A percentile compares a stretch with the other conserved stretches of the same genome.
Conservation (phyloP, 2,329 filamentous ascomycete genomes). For the Sclerotinia nivalis region DNA sequence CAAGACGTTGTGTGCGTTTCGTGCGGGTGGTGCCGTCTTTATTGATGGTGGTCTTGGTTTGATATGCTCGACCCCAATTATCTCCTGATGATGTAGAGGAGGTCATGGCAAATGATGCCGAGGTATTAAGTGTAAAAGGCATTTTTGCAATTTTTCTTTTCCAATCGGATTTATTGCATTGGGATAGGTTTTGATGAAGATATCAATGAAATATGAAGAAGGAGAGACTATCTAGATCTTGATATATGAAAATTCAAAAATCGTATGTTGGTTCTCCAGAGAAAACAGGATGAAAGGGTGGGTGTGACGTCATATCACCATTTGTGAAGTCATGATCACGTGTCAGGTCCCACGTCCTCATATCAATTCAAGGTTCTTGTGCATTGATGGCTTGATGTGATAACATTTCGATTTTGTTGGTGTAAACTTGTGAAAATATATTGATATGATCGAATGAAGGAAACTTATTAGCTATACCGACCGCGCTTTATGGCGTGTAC, state of each 20-base stretch:
- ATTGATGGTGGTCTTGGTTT: slow-evolving; percentile 14
- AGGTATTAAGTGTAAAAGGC: slow-evolving; percentile 22
- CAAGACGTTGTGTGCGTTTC: slow-evolving; percentile 16
- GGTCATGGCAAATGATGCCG: slow-evolving; percentile 15
- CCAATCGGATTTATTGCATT: background rate
- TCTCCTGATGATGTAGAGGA: slow-evolving; percentile 18
- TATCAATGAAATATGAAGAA: background rate
- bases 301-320: slow-evolving; percentile 13
- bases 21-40: slow-evolving; percentile 22
- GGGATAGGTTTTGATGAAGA: background rate
- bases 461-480: background rate
- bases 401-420: background rate
- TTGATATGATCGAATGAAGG: background rate
- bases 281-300: slow-evolving; percentile 14
- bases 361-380: background rate
- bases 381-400: background rate
- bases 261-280: slow-evolving; percentile 1
- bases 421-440: background rate
- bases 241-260: background rate
- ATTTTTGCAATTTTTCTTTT: slow-evolving; percentile 1
- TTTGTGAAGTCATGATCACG: slow-evolving; percentile 16
- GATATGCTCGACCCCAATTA: slow-evolving; percentile 17
- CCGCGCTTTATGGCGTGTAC: background rate
- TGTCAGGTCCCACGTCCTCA: background rate
- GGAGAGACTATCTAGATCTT: background rate